These are phyloP conservation scores for Sporothrix sp. DNA, from an alignment of 2,329 filamentous ascomycete species.

Conservation along the genomic window DNA sequence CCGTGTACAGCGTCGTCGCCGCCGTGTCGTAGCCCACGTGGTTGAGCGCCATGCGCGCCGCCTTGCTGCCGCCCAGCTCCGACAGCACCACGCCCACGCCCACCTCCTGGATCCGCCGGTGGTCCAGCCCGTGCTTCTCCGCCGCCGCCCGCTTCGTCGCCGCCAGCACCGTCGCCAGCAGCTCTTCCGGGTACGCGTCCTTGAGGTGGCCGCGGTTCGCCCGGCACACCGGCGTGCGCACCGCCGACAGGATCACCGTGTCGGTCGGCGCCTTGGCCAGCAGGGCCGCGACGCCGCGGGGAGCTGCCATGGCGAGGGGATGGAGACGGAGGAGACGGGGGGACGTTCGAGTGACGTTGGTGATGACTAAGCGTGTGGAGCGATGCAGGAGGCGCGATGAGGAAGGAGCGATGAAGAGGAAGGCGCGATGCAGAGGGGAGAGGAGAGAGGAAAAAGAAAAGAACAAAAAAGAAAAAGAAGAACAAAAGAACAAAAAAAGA, in stretches of 20 bases:
- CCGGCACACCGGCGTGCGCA: conserved; percentile 78
- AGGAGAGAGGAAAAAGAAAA: background rate
- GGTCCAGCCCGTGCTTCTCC: conserved; percentile 64
- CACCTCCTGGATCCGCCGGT: conserved; percentile 64
- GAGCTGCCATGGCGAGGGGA: conserved; percentile 35
- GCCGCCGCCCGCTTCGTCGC: conserved; percentile 51
- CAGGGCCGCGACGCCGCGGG: conserved; percentile 62
- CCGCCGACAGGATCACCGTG: conserved; percentile 79
- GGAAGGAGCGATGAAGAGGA: background rate
- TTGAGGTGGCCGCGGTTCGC: conserved; percentile 76
- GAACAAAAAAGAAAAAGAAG: background rate
- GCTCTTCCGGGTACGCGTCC: conserved; percentile 83
- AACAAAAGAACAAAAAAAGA: background rate
- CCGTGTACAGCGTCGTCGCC: conserved; percentile 68
- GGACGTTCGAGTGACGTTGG: background rate
- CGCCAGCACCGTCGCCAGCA: conserved; percentile 57
- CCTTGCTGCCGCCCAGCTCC: conserved; percentile 83
- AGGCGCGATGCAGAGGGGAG: background rate
- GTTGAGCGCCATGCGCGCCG: conserved; percentile 81
- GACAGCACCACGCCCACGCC: conserved; percentile 82
- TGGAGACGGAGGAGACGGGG: background rate
- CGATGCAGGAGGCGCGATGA: background rate
- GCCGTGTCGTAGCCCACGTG: conserved; percentile 63
- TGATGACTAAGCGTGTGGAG: background rate
- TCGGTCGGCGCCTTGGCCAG: conserved; percentile 72